Conservation (phyloP, 495 filamentous ascomycete genomes). For the Trichoderma reesei region DNA sequence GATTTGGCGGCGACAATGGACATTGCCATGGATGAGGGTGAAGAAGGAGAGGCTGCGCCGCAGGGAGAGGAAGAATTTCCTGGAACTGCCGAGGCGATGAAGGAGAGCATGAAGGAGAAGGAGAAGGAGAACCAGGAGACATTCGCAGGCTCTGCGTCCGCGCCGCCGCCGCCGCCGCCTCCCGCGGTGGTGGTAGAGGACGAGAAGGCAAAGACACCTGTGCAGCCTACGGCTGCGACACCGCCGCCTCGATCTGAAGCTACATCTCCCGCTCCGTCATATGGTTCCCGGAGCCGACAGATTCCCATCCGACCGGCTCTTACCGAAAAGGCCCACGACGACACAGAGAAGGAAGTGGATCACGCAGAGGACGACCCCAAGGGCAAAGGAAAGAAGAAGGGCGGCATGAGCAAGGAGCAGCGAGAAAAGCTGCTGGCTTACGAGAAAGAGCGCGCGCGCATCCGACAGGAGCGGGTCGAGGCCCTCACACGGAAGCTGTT, state of each 20-base stretch:
- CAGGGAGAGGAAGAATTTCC: conserved; percentile 35
- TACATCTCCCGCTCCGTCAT: conserved; percentile 4
- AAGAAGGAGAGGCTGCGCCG: conserved; percentile 41
- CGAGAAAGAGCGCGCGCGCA: conserved; percentile 71
- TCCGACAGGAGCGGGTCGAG: conserved; percentile 85
- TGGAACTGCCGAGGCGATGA: conserved; percentile 35
- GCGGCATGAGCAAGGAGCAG: conserved; percentile 76
- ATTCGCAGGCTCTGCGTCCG: conserved; percentile 17
- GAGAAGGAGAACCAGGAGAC: conserved; percentile 17
- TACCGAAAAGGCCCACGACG: conserved; percentile 83
- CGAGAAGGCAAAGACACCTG: conserved; percentile 23
- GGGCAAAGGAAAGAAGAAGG: conserved; percentile 72
- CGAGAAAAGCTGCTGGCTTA: conserved; percentile 79
- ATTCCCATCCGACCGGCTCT: conserved; percentile 72
- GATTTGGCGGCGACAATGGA: conserved; percentile 86
- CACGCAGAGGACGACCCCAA: conserved; percentile 64
- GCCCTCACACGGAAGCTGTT: conserved; percentile 75
- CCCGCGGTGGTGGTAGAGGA: conserved; percentile 36
- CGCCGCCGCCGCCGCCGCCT: conserved; percentile 21
- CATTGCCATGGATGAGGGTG: conserved; percentile 68
- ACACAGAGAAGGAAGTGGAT: conserved; percentile 55
- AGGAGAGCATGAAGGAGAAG: conserved; percentile 35
- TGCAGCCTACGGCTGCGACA: conserved; percentile 32
- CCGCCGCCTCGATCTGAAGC: conserved; percentile 19
- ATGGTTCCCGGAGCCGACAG: conserved; percentile 38